Base-by-base conservation (phyloP, 805 yeast genomes). In the Lipomyces lipofer region DNA sequence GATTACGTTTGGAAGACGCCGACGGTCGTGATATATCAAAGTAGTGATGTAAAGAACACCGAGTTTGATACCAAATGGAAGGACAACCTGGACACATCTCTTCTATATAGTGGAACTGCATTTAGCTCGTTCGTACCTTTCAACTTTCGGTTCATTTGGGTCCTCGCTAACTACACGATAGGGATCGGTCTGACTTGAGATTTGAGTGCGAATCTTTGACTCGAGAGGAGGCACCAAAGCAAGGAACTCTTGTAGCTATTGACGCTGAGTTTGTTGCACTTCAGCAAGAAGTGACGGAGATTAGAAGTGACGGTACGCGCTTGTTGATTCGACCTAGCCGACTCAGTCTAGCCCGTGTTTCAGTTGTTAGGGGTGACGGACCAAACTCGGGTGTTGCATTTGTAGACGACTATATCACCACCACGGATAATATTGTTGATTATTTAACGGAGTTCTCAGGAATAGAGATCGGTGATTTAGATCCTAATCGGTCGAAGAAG, bases 261-360 rank as follows among this genome's bases (percentile, higher is more conserved):
- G 99, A 94, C 74, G 97, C 99, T 0, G 99, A 94, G 69, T 94
- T 95, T 75, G 98, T 94, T 2, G 79, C 84, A 28, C 68, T 91
- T 29, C 81, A 83, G 46, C 86, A 86, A 3, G 97, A 90, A 62
- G 82, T 85, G 58, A 79, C 82, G 42, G 97, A 91, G 65, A 79
- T 92, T 45, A 80, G 82, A 49, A 81, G 84, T 50, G 81, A 82
- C 58, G 97, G 98, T 0, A 65, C 77, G 4, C 83, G 84, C 59
- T 78, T 80, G 4, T 69, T 92, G 32, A 77, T 90, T 4, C 79
- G 83, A 55, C 97, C 99, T 0, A 83, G 83, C 46, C 78, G 80
- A 49, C 77, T 85, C 42, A 83, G 94, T 2, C 74, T 94, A 17
- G 99, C 98, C 0, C 78, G 99, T 63, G 84, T 94, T 0, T 91